These are phyloP conservation scores for Xylariaceae sp. DNA, from an alignment of 2,329 filamentous ascomycete species.

Conservation along the genomic window DNA sequence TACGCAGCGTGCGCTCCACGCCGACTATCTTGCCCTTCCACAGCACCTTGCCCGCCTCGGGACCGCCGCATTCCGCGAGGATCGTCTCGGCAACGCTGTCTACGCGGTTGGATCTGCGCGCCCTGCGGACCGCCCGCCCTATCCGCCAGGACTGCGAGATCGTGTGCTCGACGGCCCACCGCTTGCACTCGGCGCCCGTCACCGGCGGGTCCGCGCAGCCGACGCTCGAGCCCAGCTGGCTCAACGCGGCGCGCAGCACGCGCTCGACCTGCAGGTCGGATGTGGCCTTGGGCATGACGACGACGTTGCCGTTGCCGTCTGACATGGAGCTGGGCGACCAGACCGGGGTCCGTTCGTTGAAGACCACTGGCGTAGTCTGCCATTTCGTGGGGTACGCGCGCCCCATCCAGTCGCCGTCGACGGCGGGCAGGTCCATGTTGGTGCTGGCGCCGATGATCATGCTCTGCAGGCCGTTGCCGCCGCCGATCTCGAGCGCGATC, in stretches of 20 bases:
- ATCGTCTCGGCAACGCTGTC: constrained; percentile 60
- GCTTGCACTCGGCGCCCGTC: constrained; percentile 50
- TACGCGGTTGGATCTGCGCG: constrained; percentile 51
- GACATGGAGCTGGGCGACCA: constrained; percentile 48
- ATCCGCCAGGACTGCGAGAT: constrained; percentile 61
- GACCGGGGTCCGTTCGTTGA: constrained; percentile 50
- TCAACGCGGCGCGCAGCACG: constrained; percentile 54
- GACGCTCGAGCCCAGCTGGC: constrained; percentile 58
- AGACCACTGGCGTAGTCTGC: constrained; percentile 58
- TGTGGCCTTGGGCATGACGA: constrained; percentile 50
- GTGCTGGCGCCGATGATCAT: constrained; percentile 58
- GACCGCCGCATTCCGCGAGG: constrained; percentile 59
- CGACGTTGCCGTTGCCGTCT: constrained; percentile 47
- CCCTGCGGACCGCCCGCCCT: constrained; percentile 59
- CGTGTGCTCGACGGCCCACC: constrained; percentile 56
- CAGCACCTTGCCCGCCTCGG: constrained; percentile 56
- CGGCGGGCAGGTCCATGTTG: constrained; percentile 53
- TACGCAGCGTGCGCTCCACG: constrained; percentile 58
- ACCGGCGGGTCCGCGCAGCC: constrained; percentile 53
- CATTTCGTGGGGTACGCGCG: constrained; percentile 57
- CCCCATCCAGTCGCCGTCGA: constrained; percentile 62
- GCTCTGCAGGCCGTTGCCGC: constrained; percentile 63
- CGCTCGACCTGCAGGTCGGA: constrained; percentile 53
- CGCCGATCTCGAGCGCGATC: constrained; percentile 68
- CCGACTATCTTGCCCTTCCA: constrained; percentile 66